Evolutionary conservation across 768 basidiomycete species (phyloP), one percentile per base, ranked within the genome.

Genomic region (Xerocomus spinulosus): DNA sequence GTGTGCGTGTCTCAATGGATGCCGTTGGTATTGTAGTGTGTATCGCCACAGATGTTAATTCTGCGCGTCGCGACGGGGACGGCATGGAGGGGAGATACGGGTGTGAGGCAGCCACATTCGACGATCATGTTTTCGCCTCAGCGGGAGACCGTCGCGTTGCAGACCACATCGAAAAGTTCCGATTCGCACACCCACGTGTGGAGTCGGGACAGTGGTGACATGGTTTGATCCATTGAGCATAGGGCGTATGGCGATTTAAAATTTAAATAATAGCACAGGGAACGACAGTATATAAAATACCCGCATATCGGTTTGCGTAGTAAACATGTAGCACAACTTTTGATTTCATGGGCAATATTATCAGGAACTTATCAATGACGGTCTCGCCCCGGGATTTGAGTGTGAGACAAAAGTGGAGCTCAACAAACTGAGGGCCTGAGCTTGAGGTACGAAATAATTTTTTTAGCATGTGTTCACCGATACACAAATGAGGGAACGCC

Each of bases 61-160:
- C 25, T 49, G 15, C 48, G 52, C 9, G 52, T 53, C 26, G 37
- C 42, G 24, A 42, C 28, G 39, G 40, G 48, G 8, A 36, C 33
- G 12, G 40, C 44, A 21, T 57, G 51, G 59, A 14, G 37, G 13
- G 24, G 26, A 15, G 55, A 49, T 5, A 32, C 34, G 8, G n/a
- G 36, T 3, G 13, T 20, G 18, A 26, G 17, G 30, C 30, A 34
- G 8, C 26, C 20, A n/a, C 13, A 9, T 5, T 44, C 49, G 37
- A 40, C 49, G 17, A n/a, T 54, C 41, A 35, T 44, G 28, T 54
- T 54, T 32, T 46, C 44, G 26, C 42, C 52, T 5, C 25, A 5
- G 20, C 39, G 4, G 15, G 39, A 26, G 6, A 26, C 15, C 9
- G 24, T 12, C 39, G 6, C 17, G 40, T 41, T 29, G 12, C 21